These are phyloP conservation scores for Paragyromitra xinjiangensis DNA, from an alignment of 495 filamentous ascomycete species.

Conservation along the genomic window DNA sequence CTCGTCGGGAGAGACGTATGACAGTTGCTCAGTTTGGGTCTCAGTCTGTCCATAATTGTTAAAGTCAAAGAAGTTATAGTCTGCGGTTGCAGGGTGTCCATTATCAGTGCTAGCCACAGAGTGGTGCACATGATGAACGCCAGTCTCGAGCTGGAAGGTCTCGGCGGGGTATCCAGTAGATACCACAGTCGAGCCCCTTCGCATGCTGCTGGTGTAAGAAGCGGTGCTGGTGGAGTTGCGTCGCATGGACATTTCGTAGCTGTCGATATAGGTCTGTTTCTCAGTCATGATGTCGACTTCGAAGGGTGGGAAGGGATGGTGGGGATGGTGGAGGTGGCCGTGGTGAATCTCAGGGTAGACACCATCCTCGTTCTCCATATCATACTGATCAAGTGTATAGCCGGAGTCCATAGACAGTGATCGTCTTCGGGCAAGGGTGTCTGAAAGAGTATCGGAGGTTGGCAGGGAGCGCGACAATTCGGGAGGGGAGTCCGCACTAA, in stretches of 20 bases:
- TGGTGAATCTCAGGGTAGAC: conserved; percentile 68
- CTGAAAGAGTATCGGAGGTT: conserved; percentile 80
- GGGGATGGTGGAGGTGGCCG: conserved; percentile 61
- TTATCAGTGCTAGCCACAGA: conserved; percentile 40
- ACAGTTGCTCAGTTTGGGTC: conserved; percentile 66
- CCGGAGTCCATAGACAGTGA: conserved; percentile 82
- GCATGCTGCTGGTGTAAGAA: conserved; percentile 54
- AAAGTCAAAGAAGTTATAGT: conserved; percentile 79
- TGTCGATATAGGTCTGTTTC: conserved; percentile 91
- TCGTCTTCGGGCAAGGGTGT: conserved; percentile 72
- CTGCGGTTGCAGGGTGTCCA: conserved; percentile 48
- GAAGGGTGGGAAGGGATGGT: conserved; percentile 74
- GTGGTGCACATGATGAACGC: conserved; percentile 39
- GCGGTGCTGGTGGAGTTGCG: conserved; percentile 52
- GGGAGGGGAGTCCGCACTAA: conserved; percentile 72
- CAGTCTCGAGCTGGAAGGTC: conserved; percentile 43
- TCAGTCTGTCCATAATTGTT: conserved; percentile 62
- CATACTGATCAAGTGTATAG: conserved; percentile 66
- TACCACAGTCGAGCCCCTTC: conserved; percentile 50
- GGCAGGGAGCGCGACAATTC: conserved; percentile 82
- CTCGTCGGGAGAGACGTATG: conserved; percentile 81
- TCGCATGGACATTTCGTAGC: conserved; percentile 68
- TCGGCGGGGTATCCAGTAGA: conserved; percentile 43
- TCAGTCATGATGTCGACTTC: conserved; percentile 92
- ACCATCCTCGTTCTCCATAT: conserved; percentile 58